Base-by-base conservation (phyloP, 2,329 filamentous ascomycete species). In the Knoxdaviesia proteae region DNA sequence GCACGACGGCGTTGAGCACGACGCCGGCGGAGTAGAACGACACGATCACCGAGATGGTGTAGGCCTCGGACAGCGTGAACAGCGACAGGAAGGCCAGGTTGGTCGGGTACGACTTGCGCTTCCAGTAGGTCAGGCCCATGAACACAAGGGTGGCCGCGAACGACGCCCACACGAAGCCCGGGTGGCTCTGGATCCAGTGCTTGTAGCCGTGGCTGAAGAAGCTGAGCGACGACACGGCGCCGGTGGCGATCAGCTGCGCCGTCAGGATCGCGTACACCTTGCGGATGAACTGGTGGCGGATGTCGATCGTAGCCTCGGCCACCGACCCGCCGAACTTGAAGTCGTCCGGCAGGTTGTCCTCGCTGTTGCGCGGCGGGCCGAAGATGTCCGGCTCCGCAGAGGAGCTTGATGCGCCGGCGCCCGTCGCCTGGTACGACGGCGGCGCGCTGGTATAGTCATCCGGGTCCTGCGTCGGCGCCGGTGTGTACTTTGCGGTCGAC, bases 241-340 rank as follows among this genome's bases (percentile, higher is more conserved):
- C 80, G 6, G 90, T 98, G 45, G 80, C 75, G 55, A 96, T 67
- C 43, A 98, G 77, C 60, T 98, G 90, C 42, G 84, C 77, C n/a
- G 90, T 93, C 63, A 98, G 70, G 61, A 98, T 98, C 46, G 86
- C 80, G 64, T 98, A 98, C 56, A 98, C 90, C 68, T 96, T 96
- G 61, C 87, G 80, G 53, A 94, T 71, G 61, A 94, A 98, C 61
- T 90, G 83, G 76, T 94, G 93, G 52, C 88, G 82, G 57, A 98
- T 94, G 54, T 93, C 86, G 56, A 96, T 69, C 20, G 87, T 93
- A 39, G 84, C 88, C 65, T 96, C 90, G 50, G 87, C 80, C 46
- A 96, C 87, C 11, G 80, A 84, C 47, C 86, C 87, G 52, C 88
- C 90, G 56, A 93, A 96, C 82, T 94, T 96, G 75, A 96, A 96